Percentiles rank a stretch among this genome's conserved stretches.
Evolutionary conservation across 352 stramenopile genomes (phyloP).

Genomic region (Globisporangium nagaii): DNA sequence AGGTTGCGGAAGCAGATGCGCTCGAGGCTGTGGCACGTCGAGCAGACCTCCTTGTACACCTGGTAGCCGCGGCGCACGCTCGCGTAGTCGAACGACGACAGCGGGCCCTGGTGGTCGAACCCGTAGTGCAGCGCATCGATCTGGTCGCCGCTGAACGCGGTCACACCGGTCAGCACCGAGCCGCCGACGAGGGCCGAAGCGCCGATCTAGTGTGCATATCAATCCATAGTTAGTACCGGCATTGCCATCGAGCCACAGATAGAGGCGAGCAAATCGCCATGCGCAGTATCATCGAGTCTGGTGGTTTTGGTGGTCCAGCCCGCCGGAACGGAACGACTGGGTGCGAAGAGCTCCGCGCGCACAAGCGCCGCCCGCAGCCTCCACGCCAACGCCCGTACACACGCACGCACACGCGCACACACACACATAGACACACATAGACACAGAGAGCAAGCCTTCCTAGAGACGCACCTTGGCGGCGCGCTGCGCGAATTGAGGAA

Average conservation of each 20-base stretch:
- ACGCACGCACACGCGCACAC: too few relatives aligned
- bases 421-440: background rate
- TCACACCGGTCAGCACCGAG: conserved; percentile 76
- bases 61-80: conserved; percentile 97
- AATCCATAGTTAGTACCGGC: background rate
- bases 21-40: conserved; percentile 96
- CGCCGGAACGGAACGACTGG: conserved; percentile 1
- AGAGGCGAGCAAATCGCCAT: conserved; percentile 7
- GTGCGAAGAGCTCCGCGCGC: background rate
- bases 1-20: conserved; percentile 98
- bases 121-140: conserved; percentile 86
- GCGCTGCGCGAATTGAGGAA: conserved; percentile 63
- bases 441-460: background rate
- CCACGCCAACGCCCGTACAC: background rate
- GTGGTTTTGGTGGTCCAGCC: conserved; percentile 65
- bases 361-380: too few relatives aligned
- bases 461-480: conserved; percentile 55
- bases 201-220: conserved; percentile 37
- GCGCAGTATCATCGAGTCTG: conserved; percentile 1
- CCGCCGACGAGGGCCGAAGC: conserved; percentile 61
- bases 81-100: conserved; percentile 89
- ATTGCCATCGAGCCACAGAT: conserved; percentile 9
- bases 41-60: conserved; percentile 98
- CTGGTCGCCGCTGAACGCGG: conserved; percentile 80
- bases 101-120: conserved; percentile 81